Conservation (phyloP, 1,284 basidiomycete species). For the Ceratobasidium sp. region DNA sequence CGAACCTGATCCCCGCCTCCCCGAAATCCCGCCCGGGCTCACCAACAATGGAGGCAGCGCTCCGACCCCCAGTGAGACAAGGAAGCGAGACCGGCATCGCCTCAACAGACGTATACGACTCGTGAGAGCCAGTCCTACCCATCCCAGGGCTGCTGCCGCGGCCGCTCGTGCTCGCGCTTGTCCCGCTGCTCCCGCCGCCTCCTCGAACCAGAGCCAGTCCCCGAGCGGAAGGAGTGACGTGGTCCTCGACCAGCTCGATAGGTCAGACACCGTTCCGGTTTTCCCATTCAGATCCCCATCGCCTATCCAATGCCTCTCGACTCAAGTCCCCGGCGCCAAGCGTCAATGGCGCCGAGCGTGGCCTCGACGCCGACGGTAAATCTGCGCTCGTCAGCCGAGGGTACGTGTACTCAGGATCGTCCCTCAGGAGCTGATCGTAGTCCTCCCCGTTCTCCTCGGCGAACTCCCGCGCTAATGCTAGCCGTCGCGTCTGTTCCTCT, state of each 20-base stretch:
- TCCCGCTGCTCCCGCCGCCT: not conserved
- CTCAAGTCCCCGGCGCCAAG: conserved; percentile 17
- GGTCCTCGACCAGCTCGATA: conserved; percentile 11
- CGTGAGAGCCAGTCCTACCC: conserved; percentile 30
- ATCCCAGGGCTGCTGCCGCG: conserved; percentile 22
- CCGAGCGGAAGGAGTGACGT: not conserved
- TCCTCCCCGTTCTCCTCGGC: conserved; percentile 17
- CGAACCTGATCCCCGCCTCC: too few species aligned
- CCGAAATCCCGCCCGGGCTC: not conserved
- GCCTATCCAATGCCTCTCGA: conserved; percentile 37
- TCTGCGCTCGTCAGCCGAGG: not conserved
- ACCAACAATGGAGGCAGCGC: not conserved
- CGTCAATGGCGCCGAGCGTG: not conserved
- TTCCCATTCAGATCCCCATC: conserved; percentile 24
- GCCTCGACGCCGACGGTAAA: not conserved
- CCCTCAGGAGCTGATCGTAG: too few species aligned
- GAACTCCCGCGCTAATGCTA: not conserved
- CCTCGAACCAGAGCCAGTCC: not conserved
- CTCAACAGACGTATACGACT: conserved; percentile 24
- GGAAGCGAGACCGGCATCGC: not conserved
- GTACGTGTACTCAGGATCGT: too few species aligned
- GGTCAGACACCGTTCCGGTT: not conserved
- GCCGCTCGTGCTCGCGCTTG: conserved; percentile 7
- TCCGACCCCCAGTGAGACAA: not conserved
- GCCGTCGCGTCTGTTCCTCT: not conserved